Conservation (phyloP, 2,329 filamentous ascomycete species). For the Penicillium sp. region DNA sequence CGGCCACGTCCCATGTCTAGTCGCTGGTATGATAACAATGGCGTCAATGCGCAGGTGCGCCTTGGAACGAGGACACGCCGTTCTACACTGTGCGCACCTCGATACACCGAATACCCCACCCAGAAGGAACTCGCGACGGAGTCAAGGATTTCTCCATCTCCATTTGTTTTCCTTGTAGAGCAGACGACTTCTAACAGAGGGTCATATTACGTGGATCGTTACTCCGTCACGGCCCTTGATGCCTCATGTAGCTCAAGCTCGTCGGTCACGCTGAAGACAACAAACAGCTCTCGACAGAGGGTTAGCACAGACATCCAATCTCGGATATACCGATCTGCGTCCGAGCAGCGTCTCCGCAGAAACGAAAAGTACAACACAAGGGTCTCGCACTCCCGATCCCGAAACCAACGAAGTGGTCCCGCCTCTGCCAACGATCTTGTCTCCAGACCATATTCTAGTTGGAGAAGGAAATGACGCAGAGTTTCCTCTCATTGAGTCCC, state of each 20-base stretch:
- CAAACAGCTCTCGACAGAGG: conserved; percentile 1
- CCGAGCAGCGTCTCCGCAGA: conserved; percentile 8
- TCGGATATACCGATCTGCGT: conserved; percentile 11
- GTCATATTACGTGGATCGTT: conserved; percentile 11
- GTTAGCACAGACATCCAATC: background rate
- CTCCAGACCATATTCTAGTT: conserved; percentile 12
- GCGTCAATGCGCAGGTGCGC: conserved; percentile 5
- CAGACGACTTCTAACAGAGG: conserved; percentile 4
- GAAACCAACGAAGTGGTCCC: conserved; percentile 15
- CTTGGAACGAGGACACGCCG: conserved; percentile 13
- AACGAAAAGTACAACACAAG: background rate
- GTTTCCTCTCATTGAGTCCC: conserved; percentile 9
- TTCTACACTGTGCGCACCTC: conserved; percentile 24
- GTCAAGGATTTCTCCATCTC: background rate
- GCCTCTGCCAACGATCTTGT: conserved; percentile 21
- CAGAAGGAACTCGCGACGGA: background rate
- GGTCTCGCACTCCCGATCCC: conserved; percentile 14
- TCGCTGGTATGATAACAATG: conserved; percentile 18
- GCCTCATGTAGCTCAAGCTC: conserved; percentile 1
- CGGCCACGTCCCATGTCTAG: conserved; percentile 9
- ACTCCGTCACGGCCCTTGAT: conserved; percentile 6
- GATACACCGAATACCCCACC: conserved; percentile 20
- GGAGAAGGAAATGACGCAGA: background rate
- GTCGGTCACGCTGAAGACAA: conserved; percentile 3
- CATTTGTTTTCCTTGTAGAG: conserved; percentile 1